Base-by-base conservation (phyloP, 2,329 filamentous ascomycete species). In the Aspergillus caelatus region DNA sequence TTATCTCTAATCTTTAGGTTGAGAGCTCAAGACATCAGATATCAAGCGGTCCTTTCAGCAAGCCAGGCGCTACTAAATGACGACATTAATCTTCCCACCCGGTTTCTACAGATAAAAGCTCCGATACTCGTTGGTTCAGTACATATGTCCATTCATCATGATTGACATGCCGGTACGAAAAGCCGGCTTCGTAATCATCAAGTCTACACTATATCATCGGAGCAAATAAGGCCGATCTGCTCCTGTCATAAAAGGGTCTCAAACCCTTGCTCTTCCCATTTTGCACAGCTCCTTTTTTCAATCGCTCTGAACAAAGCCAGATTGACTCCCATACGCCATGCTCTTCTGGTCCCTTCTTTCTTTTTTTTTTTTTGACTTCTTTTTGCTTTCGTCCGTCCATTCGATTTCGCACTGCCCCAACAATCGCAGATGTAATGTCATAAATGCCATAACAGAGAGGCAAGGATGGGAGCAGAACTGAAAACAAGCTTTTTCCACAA, bases 111-210 rank as follows among this genome's bases (percentile, higher is more conserved):
- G 12, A 39, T 26, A 10, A 55, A 39, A 55, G 52, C 21, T 39
- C 52, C 26, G 30, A 26, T 55, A 26, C 21, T 26, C 11, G 52
- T 39, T 32, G 28, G 7, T 66, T 57, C 58, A 64, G 50, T 56
- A 63, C 70, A 68, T 72, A 74, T 74, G 68, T 74, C 71, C 72
- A 75, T 76, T 74, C 71, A 70, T 75, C 72, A 71, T 75, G 68
- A 71, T 66, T 72, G 61, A 64, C 68, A 73, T 68, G 69, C 70
- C 68, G 70, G 67, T 65, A 59, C 65, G 67, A 26, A 71, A 68
- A 71, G 68, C 67, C 70, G 65, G 68, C 69, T 70, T 74, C 72
- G 65, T 74, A 67, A 73, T 48, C 58, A 71, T 62, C 63, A 62
- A 65, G 68, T 68, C 63, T 67, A 65, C 54, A 67, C 52, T 55